Evolutionary conservation across 2,329 filamentous ascomycete species (phyloP).

Genomic region (Claviceps purpurea): DNA sequence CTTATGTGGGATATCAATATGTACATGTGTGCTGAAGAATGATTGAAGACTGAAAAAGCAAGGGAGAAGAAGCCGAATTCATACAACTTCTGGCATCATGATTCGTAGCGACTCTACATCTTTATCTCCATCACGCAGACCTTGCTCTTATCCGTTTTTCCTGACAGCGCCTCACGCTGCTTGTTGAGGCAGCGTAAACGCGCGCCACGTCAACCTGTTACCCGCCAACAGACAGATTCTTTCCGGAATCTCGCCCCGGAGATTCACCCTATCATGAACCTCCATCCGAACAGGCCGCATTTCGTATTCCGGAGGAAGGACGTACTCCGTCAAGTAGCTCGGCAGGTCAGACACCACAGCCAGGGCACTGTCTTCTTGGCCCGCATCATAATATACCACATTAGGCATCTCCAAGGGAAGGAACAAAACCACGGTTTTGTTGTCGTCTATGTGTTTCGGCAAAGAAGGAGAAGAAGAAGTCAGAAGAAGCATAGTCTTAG

Average conservation of each 20-base stretch:
- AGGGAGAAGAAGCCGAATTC: neutral
- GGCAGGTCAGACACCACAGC: constrained; percentile 3
- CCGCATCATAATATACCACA: constrained; percentile 24
- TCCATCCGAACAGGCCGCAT: constrained; percentile 36
- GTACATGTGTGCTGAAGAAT: no score
- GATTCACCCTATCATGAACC: constrained; percentile 29
- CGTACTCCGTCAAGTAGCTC: constrained; percentile 11
- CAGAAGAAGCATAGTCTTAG: neutral
- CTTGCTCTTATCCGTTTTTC: no score
- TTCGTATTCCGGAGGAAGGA: constrained; percentile 15
- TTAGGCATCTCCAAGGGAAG: constrained; percentile 24
- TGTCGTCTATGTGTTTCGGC: constrained; percentile 9
- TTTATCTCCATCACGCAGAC: neutral
- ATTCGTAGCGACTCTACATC: neutral
- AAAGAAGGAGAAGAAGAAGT: neutral
- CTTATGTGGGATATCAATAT: no score
- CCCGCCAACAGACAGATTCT: constrained; percentile 37
- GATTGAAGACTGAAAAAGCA: neutral
- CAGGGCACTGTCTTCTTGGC: constrained; percentile 3
- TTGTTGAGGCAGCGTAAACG: constrained; percentile 27
- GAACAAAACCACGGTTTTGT: constrained; percentile 14
- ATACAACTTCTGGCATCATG: neutral
- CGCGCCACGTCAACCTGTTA: constrained; percentile 33
- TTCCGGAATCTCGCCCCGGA: constrained; percentile 32
- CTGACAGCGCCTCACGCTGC: neutral